These are phyloP conservation scores for Acacia acuminata DNA, from an alignment of 306 rosid genomes.

Conservation along the genomic window DNA sequence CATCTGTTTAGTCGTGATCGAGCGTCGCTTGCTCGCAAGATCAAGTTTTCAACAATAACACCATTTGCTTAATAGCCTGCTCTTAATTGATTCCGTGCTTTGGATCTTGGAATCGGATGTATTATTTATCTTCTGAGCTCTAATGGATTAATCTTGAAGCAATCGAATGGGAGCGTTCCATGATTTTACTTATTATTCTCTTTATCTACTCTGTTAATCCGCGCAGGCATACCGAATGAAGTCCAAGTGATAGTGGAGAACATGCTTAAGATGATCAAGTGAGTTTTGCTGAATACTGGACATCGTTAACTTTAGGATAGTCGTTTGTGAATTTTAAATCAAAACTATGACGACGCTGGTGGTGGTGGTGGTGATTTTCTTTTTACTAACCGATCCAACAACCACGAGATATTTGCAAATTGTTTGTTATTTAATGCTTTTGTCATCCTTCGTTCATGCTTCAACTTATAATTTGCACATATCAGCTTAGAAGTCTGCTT, in stretches of 20 bases:
- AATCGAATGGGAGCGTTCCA: not conserved
- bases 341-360: not conserved
- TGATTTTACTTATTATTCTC: not conserved
- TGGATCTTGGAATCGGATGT: not conserved
- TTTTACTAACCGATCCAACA: not conserved
- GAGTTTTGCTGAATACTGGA: not conserved
- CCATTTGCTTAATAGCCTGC: not conserved
- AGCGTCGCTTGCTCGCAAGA: not conserved
- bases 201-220: not conserved
- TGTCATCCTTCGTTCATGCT: not conserved
- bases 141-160: not conserved
- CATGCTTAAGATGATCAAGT: conserved; percentile 4
- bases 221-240: conserved; percentile 8
- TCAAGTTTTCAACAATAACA: not conserved
- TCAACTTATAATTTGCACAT: not conserved
- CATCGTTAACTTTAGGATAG: not conserved
- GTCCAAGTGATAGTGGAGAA: not conserved
- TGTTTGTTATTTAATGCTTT: not conserved
- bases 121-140: not conserved
- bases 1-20: not conserved
- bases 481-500: not conserved
- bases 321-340: not conserved
- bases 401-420: not conserved
- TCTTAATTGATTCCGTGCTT: not conserved
- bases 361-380: not conserved